Evolutionary conservation across 148 eudicot species (phyloP).

Genomic region (Selenicereus undatus): DNA sequence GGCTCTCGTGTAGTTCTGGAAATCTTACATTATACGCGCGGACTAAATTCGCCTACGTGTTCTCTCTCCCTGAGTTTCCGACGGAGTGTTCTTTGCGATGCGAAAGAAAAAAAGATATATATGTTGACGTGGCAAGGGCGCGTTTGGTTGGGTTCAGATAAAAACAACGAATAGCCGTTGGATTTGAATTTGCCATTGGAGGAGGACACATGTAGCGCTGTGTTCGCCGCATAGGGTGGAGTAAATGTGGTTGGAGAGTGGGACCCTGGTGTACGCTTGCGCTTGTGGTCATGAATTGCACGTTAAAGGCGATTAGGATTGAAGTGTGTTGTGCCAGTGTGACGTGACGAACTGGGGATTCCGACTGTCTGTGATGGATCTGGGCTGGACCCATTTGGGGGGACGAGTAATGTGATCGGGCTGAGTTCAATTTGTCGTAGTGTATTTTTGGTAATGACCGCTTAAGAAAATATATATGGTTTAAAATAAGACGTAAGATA

Average conservation of each 20-base stretch:
- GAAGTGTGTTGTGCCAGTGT: background rate
- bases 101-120: background rate
- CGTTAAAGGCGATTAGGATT: background rate
- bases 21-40: slow-evolving; percentile 57
- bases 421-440: too few relatives aligned
- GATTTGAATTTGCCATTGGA: background rate
- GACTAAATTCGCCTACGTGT: slow-evolving; percentile 67
- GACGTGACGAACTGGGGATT: background rate
- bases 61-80: background rate
- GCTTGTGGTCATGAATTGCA: background rate
- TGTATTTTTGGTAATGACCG: background rate
- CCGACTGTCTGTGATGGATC: background rate
- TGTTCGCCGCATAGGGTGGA: background rate
- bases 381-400: background rate
- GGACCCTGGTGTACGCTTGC: background rate
- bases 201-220: background rate
- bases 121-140: background rate
- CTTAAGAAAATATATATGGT: background rate
- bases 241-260: background rate
- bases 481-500: too few relatives aligned
- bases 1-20: slow-evolving; percentile 41
- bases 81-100: background rate
- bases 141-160: background rate
- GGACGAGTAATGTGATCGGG: background rate
- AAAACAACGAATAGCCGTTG: background rate